A percentile compares a stretch with the other conserved stretches of the same genome.
These are phyloP conservation scores for Suillus occidentalis DNA, from an alignment of 768 basidiomycete species.

Conservation along the genomic window DNA sequence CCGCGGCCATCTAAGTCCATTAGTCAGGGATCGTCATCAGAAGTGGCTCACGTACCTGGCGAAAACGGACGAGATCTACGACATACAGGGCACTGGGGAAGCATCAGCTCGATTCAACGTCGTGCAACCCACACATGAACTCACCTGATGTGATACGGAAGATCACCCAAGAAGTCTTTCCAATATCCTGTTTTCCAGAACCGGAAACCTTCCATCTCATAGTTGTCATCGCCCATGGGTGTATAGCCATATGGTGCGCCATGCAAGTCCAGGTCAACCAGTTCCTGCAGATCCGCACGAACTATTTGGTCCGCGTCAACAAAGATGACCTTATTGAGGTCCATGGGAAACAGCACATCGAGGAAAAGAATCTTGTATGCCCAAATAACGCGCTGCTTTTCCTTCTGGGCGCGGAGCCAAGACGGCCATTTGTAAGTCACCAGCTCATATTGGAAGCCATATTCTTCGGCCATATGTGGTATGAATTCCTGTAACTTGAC, in stretches of 20 bases:
- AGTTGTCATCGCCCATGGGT: conserved; percentile 95
- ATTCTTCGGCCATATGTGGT: conserved; percentile 87
- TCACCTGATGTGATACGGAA: conserved; percentile 94
- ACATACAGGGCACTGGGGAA: conserved; percentile 84
- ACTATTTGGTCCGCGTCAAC: conserved; percentile 99
- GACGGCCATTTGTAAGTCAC: conserved; percentile 99
- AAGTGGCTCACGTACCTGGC: conserved; percentile 54
- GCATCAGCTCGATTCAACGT: conserved; percentile 12
- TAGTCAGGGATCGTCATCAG: background rate
- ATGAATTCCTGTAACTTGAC: conserved; percentile 74
- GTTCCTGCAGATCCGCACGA: conserved; percentile 90
- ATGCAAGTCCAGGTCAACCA: conserved; percentile 90
- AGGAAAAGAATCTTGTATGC: conserved; percentile 99
- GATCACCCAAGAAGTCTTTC: conserved; percentile 81
- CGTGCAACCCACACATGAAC: conserved; percentile 16
- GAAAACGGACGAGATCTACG: conserved; percentile 92
- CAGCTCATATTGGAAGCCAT: conserved; percentile 94
- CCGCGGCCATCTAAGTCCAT: conserved; percentile 50
- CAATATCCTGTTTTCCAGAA: conserved; percentile 99
- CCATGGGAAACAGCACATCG: conserved; percentile 98
- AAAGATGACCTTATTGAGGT: conserved; percentile 98
- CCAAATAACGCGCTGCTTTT: conserved; percentile 99
- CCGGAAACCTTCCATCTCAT: conserved; percentile 95
- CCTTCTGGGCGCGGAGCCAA: conserved; percentile 95
- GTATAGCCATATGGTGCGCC: conserved; percentile 96